Conservation (phyloP, 306 rosid genomes). For the Cicer judaicum region DNA sequence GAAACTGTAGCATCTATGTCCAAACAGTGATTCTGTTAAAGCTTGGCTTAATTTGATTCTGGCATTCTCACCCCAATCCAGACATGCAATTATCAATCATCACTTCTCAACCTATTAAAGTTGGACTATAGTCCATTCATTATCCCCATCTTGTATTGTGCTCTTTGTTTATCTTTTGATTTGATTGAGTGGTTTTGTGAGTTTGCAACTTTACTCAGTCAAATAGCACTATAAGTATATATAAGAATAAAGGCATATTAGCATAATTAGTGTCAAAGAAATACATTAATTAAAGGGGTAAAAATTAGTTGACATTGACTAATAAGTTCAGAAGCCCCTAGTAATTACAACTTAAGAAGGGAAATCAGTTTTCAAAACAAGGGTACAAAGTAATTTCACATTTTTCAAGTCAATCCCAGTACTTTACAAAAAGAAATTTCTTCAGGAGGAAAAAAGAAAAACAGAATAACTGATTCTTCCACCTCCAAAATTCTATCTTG, state of each 20-base stretch:
- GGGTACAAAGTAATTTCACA: slow-evolving; percentile 58
- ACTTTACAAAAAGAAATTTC: slow-evolving; percentile 63
- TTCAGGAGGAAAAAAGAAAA: slow-evolving; percentile 5
- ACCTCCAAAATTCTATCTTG: slow-evolving; percentile 62
- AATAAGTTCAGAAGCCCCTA: slow-evolving; percentile 52
- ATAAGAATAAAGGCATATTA: not conserved
- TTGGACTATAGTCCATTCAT: slow-evolving; percentile 30
- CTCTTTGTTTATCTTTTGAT: slow-evolving; percentile 18
- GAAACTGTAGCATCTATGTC: too few relatives aligned
- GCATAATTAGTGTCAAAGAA: slow-evolving; percentile 12
- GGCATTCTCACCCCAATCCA: too few relatives aligned
- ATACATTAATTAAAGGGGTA: slow-evolving; percentile 27
- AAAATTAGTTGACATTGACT: slow-evolving; percentile 57
- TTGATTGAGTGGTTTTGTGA: slow-evolving; percentile 2
- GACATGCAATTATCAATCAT: not conserved
- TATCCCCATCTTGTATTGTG: slow-evolving; percentile 10
- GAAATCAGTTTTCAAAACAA: slow-evolving; percentile 54
- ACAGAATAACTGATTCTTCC: slow-evolving; percentile 55
- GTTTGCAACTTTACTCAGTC: slow-evolving; percentile 18
- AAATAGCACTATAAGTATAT: slow-evolving; percentile 8
- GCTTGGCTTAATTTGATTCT: too few relatives aligned
- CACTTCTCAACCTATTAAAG: slow-evolving; percentile 17
- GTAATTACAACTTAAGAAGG: slow-evolving; percentile 57
- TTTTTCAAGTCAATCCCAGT: slow-evolving; percentile 59
- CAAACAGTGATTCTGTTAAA: too few relatives aligned